phyloP scores from a whole-genome alignment of 2,329 filamentous ascomycete genomes.

The Epichloe sp. region DNA sequence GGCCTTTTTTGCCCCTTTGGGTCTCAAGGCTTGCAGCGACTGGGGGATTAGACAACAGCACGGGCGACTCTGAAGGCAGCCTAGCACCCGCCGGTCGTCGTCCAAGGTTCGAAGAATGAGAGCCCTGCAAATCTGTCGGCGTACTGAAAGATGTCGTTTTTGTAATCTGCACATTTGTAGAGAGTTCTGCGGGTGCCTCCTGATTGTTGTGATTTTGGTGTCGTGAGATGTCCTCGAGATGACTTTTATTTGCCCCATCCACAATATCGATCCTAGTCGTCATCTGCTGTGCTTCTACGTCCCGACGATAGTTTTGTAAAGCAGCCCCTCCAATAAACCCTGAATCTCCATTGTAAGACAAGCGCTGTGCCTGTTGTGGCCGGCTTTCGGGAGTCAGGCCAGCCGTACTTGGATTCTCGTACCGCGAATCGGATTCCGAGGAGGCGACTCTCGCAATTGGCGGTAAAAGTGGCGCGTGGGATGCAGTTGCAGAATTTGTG shows the following conservation, averaged over 20 bases:
- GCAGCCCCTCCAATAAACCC: conserved; percentile 44
- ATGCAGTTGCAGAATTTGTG: conserved; percentile 21
- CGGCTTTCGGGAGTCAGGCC: conserved; percentile 11
- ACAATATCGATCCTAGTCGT: neutral
- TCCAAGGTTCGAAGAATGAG: conserved; percentile 17
- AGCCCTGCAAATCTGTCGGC: conserved; percentile 33
- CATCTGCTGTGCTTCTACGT: conserved; percentile 12
- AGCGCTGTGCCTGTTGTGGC: conserved; percentile 16
- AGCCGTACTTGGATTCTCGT: conserved; percentile 9
- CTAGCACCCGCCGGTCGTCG: conserved; percentile 31
- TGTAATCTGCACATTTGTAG: conserved; percentile 19
- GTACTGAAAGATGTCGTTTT: conserved; percentile 32
- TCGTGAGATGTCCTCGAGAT: conserved; percentile 4
- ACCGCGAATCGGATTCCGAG: conserved; percentile 18
- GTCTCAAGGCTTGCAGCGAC: conserved; percentile 22
- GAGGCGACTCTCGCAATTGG: conserved; percentile 37
- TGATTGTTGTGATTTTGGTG: conserved; percentile 1
- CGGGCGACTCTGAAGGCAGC: conserved; percentile 24
- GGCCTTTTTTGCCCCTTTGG: conserved; percentile 36
- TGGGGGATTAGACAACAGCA: conserved; percentile 12
- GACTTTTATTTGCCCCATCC: neutral
- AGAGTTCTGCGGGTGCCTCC: conserved; percentile 18
- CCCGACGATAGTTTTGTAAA: conserved; percentile 36
- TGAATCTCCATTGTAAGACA: conserved; percentile 24
- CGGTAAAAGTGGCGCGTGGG: conserved; percentile 33